Evolutionary conservation across 768 basidiomycete species (phyloP), one percentile per base, ranked within the genome.

Genomic region (Tremella mesenterica): DNA sequence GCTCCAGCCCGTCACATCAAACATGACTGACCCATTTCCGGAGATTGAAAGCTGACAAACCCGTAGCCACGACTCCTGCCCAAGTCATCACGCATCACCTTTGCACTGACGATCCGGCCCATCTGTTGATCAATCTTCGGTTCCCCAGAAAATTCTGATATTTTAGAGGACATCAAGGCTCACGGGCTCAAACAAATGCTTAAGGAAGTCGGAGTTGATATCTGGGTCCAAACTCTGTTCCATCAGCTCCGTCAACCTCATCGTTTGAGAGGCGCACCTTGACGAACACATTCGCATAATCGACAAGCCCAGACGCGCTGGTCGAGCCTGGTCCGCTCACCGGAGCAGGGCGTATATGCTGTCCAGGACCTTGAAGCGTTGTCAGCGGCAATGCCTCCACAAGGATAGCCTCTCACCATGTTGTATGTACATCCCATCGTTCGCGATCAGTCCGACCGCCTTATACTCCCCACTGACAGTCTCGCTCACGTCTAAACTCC

Each of bases 31-130:
- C 67, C 67, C 44, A 64, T 58, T 16, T 63, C 60, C 1, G 63
- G 65, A n/a, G 58, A 45, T 59, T 77, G 73, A 74, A 78, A 91
- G 50, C 87, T 90, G 56, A 93, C 90, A 75, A 95, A 95, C 48
- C 91, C 91, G 71, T 93, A 93, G 60, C 91, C 90, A 69, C 91
- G 85, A 60, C 88, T 91, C 65, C 88, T 86, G 50, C 87, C 86
- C 64, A 89, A 86, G 71, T 89, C 88, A 76, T 96, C 91, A 76
- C 88, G 84, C 88, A 92, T 92, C 69, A 92, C 88, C 46, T 57
- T 50, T 10, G 67, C 67, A 33, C 61, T 63, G 28, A 69, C 50
- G 23, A 69, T 60, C 16, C 54, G 46, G 10, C 67, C 67, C n/a
- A 61, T 23, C 67, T 69, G 38, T 9, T n/a, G 18, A 31, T 29